Evolutionary conservation across 2,329 filamentous ascomycete genomes (phyloP), one percentile per base, ranked within the genome.

Genomic region (Fusarium virguliforme): DNA sequence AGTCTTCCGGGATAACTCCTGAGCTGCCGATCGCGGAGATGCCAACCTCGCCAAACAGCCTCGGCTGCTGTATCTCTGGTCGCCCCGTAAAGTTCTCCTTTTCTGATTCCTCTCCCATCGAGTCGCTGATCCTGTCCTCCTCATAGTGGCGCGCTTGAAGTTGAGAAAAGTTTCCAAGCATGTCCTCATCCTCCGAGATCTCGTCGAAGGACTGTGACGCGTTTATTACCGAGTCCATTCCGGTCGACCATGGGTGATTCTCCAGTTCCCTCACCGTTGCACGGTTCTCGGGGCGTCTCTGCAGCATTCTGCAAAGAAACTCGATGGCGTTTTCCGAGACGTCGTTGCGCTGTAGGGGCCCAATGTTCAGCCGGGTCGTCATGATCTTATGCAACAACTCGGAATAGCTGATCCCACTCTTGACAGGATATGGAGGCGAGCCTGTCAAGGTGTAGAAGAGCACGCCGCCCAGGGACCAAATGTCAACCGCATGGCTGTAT

Each of bases 391-490:
- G 86, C 64, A 97, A 88, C 81, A 98, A 91, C 74, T 93, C 92
- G 4, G 90, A 90, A 67, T 95, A 93, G 70, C 90, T 91, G 56
- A 92, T 90, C 73, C 94, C 93, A 30, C 88, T 90, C 69, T 90
- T 89, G 15, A 93, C 94, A 30, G 91, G 91, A 79, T 94, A 98
- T 1, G 96, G 95, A 30, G 95, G 92, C 32, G 87, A 86, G 10
- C 89, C 90, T 6, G 92, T 94, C n/a, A 99, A 84, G 7, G 94
- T 86, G 76, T 93, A 96, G 83, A 94, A 99, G 6, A 98, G 82
- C 2, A 99, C 96, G 13, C 95, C 96, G 15, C 94, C 96, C 51
- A 97, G 89, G 0, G 96, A 98, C 95, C 96, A 99, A 68, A 98
- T 93, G 78, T 99, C 96, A 34, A 98, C 93, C 1, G 94, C 94